These are phyloP conservation scores for Cucumis variabilis DNA, from an alignment of 331 rosid genomes.

Conservation along the genomic window DNA sequence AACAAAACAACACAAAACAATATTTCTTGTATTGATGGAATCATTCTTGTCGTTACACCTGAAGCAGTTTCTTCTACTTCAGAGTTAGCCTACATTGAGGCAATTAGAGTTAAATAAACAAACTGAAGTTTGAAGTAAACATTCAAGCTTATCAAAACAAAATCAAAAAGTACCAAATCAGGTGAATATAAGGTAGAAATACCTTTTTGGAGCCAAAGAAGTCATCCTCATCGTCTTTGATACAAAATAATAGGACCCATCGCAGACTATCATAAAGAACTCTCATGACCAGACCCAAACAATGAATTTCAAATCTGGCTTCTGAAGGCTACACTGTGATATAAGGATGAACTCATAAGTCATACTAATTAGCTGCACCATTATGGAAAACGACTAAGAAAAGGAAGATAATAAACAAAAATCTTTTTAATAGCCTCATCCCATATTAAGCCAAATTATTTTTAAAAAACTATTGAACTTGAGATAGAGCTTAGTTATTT, in stretches of 20 bases:
- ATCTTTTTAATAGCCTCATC: background rate
- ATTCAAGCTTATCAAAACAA: no score
- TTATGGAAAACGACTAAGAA: background rate
- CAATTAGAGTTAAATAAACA: no score
- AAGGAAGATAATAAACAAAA: background rate
- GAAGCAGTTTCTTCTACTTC: no score
- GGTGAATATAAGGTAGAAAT: no score
- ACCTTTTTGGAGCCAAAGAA: no score
- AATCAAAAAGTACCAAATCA: no score
- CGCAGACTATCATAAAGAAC: constrained; percentile 6
- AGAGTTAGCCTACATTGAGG: no score
- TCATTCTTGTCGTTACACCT: no score
- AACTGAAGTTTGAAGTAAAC: no score
- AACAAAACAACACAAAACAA: no score
- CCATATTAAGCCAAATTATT: background rate
- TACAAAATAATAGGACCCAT: background rate
- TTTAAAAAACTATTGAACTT: background rate
- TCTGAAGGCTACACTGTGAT: background rate
- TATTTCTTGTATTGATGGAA: no score
- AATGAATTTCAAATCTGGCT: background rate
- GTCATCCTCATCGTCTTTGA: background rate
- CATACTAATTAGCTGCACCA: background rate
- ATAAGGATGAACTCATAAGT: constrained; percentile 7
- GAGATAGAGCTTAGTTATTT: background rate
- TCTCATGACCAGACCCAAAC: background rate